Evolutionary conservation across 345 rosid genomes (phyloP).

Genomic region (Angophora floribunda): DNA sequence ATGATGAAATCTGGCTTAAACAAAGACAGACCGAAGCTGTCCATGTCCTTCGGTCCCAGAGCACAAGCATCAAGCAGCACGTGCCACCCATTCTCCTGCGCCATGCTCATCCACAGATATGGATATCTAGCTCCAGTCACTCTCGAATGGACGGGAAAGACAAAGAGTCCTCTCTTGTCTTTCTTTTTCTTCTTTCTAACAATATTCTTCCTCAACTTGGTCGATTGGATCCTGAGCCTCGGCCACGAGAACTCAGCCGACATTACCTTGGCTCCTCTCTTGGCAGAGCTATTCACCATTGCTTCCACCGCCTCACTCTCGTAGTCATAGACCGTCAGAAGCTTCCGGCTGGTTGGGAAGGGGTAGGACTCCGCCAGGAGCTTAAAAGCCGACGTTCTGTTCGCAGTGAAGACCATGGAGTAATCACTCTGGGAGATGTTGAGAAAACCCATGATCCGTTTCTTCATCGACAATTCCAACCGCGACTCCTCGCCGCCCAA

Average conservation of each 20-base stretch:
- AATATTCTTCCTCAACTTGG: conserved; percentile 55
- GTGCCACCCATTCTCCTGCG: conserved; percentile 93
- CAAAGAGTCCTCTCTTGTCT: conserved; percentile 70
- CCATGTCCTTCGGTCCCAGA: conserved; percentile 92
- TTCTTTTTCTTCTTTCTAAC: conserved; percentile 43
- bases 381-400: conserved; percentile 87
- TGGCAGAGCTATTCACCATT: conserved; percentile 51
- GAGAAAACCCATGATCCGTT: conserved; percentile 67
- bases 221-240: conserved; percentile 55
- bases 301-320: conserved; percentile 82
- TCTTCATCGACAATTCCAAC: conserved; percentile 61
- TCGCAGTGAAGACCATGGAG: conserved; percentile 82
- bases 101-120: conserved; percentile 78
- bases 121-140: conserved; percentile 85
- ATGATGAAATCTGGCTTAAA: conserved; percentile 78
- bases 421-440: conserved; percentile 69
- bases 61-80: conserved; percentile 87
- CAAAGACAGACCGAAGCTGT: conserved; percentile 84
- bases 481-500: conserved; percentile 61
- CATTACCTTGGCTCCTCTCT: conserved; percentile 63
- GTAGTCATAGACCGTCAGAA: conserved; percentile 79
- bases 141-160: conserved; percentile 86
- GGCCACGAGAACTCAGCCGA: conserved; percentile 95
- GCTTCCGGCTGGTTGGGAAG: conserved; percentile 44
- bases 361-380: conserved; percentile 90